Percentiles rank a stretch among this genome's conserved stretches.
Evolutionary conservation across 2,329 filamentous ascomycete genomes (phyloP).

Genomic region (Raffaelea deltoideospora): DNA sequence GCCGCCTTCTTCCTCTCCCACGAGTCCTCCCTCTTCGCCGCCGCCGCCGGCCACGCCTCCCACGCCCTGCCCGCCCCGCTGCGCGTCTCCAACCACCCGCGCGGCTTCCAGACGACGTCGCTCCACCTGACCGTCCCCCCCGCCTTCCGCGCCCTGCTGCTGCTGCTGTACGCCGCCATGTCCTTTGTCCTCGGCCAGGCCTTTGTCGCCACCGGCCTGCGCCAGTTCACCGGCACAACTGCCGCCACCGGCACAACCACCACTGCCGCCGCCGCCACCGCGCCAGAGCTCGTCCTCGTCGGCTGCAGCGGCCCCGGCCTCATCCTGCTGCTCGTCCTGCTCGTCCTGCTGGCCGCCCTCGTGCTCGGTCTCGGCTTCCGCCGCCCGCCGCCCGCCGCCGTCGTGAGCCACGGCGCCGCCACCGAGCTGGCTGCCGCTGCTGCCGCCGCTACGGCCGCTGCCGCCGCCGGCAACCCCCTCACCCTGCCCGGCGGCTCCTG

Average conservation of each 20-base stretch:
- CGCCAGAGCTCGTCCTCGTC: conserved; percentile 16
- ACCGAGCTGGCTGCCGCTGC: too few species aligned
- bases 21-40: conserved; percentile 28
- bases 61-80: conserved; percentile 20
- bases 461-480: conserved; percentile 29
- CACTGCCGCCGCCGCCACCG: conserved; percentile 6
- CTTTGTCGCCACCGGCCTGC: conserved; percentile 17
- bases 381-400: conserved; percentile 19
- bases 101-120: conserved; percentile 29
- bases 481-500: conserved; percentile 30
- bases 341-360: conserved; percentile 19
- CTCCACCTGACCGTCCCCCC: conserved; percentile 35
- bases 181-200: conserved; percentile 31
- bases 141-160: conserved; percentile 27
- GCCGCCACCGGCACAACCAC: conserved; percentile 13
- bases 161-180: conserved; percentile 26
- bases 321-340: conserved; percentile 23
- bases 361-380: conserved; percentile 24
- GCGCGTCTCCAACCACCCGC: conserved; percentile 27
- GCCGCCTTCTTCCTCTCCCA: conserved; percentile 33
- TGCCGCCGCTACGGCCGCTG: conserved; percentile 3
- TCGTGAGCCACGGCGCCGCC: conserved; percentile 17
- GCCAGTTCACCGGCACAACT: not conserved
- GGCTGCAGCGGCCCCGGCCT: conserved; percentile 28
- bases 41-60: conserved; percentile 12